Evolutionary conservation across 768 basidiomycete genomes (phyloP), one percentile per base, ranked within the genome.

Genomic region (Suillus cothurnatus): DNA sequence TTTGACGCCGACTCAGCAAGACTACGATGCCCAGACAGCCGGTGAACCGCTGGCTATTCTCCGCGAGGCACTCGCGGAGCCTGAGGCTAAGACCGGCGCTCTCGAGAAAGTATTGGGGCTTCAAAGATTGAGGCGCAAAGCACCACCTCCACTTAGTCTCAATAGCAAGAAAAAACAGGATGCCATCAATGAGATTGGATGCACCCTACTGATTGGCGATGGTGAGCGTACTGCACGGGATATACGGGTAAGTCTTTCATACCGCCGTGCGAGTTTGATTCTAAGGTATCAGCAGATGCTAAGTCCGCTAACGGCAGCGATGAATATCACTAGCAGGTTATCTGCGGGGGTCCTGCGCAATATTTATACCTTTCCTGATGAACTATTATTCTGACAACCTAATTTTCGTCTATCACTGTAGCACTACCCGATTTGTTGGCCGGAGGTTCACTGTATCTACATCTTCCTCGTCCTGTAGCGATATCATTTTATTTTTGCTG

Each of bases 261-360:
- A 59, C 32, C 53, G 11, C 5, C 34, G 15, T 61, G 21, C 5
- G 21, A 19, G 15, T 23, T 56, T 17, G 15, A 34, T 59, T 53
- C 61, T 23, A 31, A 57, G 3, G 15, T 15, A 15, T 26, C 15
- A 23, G 23, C 17, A 39, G 55, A 41, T 31, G 55, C 57, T 58
- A 23, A 65, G 61, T 26, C 62, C 57, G 19, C 52, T 66, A 43
- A 55, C n/a, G 11, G 45, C 63, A 7, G 65, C 52, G 31, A 4
- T 45, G 31, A 62, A 66, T 55, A 60, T 62, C 28, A 69, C 69
- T n/a, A 66, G 67, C 55, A 60, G 68, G 61, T 66, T 72, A 26
- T 62, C 61, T 2, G 49, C 58, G 8, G 23, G 34, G 14, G 31
- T 53, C n/a, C 14, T 55, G 32, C 50, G 32, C 23, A 32, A 36